phyloP scores from a whole-genome alignment of 108 stramenopile genomes.

The Nitzschia sp. region DNA sequence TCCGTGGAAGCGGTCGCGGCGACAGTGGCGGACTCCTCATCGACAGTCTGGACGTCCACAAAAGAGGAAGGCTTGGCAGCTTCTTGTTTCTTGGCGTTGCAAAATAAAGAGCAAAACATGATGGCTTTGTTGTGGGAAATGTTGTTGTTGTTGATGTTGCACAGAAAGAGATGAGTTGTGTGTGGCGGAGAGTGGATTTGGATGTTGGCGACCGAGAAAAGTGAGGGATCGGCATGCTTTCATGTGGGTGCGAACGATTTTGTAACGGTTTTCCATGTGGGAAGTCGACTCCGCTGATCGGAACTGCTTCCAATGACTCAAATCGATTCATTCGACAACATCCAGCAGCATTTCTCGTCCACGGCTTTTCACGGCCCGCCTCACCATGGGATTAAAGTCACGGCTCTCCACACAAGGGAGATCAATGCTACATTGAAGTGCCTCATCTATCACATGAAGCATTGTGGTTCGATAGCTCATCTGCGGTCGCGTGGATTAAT shows the following conservation, averaged over 20 bases:
- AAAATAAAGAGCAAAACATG: conserved; percentile 2
- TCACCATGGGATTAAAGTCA: no score
- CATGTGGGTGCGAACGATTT: neutral
- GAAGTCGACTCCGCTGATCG: neutral
- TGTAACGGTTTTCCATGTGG: neutral
- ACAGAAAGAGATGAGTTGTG: neutral
- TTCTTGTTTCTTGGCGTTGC: neutral
- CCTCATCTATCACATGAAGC: no score
- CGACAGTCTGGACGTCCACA: neutral
- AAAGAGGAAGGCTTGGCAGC: conserved; percentile 7
- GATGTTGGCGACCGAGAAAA: neutral
- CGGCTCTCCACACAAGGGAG: no score
- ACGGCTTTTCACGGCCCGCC: no score
- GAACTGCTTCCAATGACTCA: no score
- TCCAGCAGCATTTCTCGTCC: no score
- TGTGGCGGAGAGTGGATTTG: neutral
- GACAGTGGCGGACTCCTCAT: neutral
- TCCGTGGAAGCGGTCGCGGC: neutral
- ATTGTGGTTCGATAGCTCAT: no score
- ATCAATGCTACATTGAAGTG: no score
- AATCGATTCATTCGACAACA: no score
- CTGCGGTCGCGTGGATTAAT: no score
- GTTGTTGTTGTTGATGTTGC: neutral
- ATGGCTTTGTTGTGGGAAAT: neutral
- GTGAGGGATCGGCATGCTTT: neutral